Conservation (phyloP, 1,139 yeast genomes). For the Saccharomyces hybrid region DNA sequence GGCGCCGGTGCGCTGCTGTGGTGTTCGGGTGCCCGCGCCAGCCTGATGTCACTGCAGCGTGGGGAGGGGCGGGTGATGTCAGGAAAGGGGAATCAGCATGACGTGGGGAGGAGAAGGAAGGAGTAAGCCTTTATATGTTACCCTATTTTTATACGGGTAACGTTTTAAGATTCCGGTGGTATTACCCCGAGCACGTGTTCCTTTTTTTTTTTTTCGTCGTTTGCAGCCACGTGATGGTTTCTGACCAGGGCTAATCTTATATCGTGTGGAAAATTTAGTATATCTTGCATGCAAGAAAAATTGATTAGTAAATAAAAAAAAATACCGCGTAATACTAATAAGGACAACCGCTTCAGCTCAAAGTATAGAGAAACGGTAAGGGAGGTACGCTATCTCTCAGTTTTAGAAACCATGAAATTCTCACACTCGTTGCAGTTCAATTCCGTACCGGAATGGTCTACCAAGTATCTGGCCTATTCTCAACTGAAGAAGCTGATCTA, state of each 20-base stretch:
- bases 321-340: not conserved
- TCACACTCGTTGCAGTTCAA: slow-evolving; percentile 69
- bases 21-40: not conserved
- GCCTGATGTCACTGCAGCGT: not conserved
- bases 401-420: slow-evolving; percentile 57
- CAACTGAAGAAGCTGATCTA: slow-evolving; percentile 60
- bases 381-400: not conserved
- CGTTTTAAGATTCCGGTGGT: too few relatives aligned
- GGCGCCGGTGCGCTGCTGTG: not conserved
- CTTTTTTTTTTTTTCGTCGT: not conserved
- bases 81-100: not conserved
- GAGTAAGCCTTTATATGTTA: too few relatives aligned
- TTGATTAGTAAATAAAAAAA: not conserved
- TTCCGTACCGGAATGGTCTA: slow-evolving; percentile 75
- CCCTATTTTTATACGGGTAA: not conserved
- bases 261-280: not conserved
- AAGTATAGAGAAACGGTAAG: not conserved
- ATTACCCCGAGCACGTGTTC: not conserved
- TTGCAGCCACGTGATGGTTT: not conserved
- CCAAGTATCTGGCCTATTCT: slow-evolving; percentile 66
- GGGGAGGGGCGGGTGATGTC: not conserved
- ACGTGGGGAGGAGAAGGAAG: too few relatives aligned
- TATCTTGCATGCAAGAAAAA: not conserved
- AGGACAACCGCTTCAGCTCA: not conserved
- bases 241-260: not conserved